These are phyloP conservation scores for Ascochyta koolunga DNA, from an alignment of 2,329 filamentous ascomycete species.

Conservation along the genomic window DNA sequence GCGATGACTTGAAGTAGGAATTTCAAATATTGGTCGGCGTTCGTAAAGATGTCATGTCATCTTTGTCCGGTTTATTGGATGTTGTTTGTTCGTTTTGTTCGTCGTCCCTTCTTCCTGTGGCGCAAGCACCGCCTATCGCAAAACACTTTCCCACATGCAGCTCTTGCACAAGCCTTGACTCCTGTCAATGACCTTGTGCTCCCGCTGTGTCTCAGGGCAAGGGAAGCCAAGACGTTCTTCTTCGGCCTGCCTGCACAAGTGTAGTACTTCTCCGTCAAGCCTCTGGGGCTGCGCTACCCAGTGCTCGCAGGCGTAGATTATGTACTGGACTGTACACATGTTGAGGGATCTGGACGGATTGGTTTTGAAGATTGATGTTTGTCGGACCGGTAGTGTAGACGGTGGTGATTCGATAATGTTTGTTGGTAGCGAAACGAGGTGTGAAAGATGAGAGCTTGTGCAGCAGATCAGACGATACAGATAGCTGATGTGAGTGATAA, in stretches of 20 bases:
- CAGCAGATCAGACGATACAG: not conserved
- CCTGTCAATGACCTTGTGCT: conserved; percentile 39
- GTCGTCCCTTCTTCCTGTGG: not conserved
- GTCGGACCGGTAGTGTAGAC: not conserved
- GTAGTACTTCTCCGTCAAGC: conserved; percentile 34
- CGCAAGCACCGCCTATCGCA: not conserved
- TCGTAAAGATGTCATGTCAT: not conserved
- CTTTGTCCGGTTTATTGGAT: not conserved
- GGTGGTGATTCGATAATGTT: not conserved
- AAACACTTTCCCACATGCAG: conserved; percentile 38
- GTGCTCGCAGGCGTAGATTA: conserved; percentile 39
- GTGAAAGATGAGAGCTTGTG: not conserved
- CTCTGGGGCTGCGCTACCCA: conserved; percentile 40
- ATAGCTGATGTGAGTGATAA: not conserved
- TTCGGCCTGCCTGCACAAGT: conserved; percentile 38
- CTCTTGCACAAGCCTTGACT: conserved; percentile 41
- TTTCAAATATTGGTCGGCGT: not conserved
- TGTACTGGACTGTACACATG: conserved; percentile 44
- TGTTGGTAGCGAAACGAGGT: not conserved
- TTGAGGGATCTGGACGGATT: not conserved
- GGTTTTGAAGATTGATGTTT: not conserved
- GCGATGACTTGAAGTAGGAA: not conserved
- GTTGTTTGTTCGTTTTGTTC: conserved; percentile 8
- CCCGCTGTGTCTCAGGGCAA: conserved; percentile 34
- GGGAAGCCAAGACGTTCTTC: conserved; percentile 33